Conservation (phyloP, 1,284 basidiomycete species). For the Ustilago xerochloae region DNA sequence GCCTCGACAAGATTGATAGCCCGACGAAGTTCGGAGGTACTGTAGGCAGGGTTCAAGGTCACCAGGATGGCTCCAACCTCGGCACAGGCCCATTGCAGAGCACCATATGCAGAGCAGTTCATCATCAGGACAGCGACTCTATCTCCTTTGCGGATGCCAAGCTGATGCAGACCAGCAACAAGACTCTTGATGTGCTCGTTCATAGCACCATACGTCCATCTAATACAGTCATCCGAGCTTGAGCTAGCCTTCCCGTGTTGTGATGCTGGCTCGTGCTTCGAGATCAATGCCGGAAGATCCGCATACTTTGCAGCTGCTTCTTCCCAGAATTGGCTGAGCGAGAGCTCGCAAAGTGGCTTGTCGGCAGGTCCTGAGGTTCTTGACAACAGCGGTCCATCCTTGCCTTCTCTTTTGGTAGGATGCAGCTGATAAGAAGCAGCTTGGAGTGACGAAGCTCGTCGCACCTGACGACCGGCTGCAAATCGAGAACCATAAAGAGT, state of each 20-base stretch:
- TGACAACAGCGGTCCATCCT: constrained; percentile 35
- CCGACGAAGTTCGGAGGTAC: constrained; percentile 76
- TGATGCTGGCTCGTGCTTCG: constrained; percentile 74
- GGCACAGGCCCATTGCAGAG: constrained; percentile 84
- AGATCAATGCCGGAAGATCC: constrained; percentile 76
- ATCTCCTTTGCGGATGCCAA: constrained; percentile 82
- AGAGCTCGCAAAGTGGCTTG: constrained; percentile 75
- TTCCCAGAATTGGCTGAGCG: constrained; percentile 76
- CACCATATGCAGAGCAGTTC: constrained; percentile 76
- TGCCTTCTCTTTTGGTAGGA: constrained; percentile 14
- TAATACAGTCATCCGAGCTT: constrained; percentile 71
- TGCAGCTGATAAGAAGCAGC: constrained; percentile 24
- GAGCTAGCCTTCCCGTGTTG: constrained; percentile 72
- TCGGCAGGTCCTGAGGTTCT: constrained; percentile 72
- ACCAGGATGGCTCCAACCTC: constrained; percentile 82
- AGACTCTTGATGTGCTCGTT: constrained; percentile 76
- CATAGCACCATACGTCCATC: constrained; percentile 81
- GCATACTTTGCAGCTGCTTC: constrained; percentile 73
- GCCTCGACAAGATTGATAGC: constrained; percentile 77
- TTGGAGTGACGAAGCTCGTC: constrained; percentile 15
- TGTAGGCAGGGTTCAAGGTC: constrained; percentile 84
- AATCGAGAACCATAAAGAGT: background rate
- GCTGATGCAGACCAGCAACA: constrained; percentile 74
- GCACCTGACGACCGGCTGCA: background rate
- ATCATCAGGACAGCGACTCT: constrained; percentile 83